Base-by-base conservation (phyloP, 495 filamentous ascomycete genomes). In the Pseudomonodictys pantanalensis region DNA sequence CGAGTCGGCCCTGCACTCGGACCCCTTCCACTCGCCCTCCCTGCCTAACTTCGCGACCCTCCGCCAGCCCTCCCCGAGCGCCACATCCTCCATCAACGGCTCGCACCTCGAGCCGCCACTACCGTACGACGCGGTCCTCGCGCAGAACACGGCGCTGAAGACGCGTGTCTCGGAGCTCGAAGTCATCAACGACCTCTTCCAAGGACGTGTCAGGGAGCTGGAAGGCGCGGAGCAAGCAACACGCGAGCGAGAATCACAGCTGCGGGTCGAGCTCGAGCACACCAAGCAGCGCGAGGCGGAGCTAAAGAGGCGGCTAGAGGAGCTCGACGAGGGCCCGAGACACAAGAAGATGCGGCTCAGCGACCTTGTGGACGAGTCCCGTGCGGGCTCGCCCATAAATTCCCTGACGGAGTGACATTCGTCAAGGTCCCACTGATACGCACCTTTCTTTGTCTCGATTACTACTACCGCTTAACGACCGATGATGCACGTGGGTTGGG, bases 151-250 rank as follows among this genome's bases (percentile, higher is more conserved):
- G 15, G 83, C 82, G 39, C 76, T 97, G 32, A 93, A 91, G 76
- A 97, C 91, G 5, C 86, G 92, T 24, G 91, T 97, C 45, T 89
- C 81, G 65, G 93, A 99, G 71, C 79, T 99, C 20, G 93, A 99
- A 69, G 82, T 99, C 46, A 95, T 99, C 72, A 96, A 97, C 65
- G 90, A 91, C 64, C 79, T 98, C 24, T 97, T 95, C 77, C 80
- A 89, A 28, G 88, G 88, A n/a, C 85, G 92, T 23, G 87, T 97
- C 38, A 81, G 81, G 17, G 90, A 97, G 69, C 81, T 96, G 1
- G 92, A 98, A 60, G 81, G 86, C 59, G 87, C 86, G 62, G 88
- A 92, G 68, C 77, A 78, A 48, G 82, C 84, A 62, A 71, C 74
- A 43, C 71, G 66, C 32, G 76, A 77, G 22, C 69, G 76, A 24